Evolutionary conservation across 495 filamentous ascomycete genomes (phyloP), one percentile per base, ranked within the genome.

Genomic region (Platismatia glauca): DNA sequence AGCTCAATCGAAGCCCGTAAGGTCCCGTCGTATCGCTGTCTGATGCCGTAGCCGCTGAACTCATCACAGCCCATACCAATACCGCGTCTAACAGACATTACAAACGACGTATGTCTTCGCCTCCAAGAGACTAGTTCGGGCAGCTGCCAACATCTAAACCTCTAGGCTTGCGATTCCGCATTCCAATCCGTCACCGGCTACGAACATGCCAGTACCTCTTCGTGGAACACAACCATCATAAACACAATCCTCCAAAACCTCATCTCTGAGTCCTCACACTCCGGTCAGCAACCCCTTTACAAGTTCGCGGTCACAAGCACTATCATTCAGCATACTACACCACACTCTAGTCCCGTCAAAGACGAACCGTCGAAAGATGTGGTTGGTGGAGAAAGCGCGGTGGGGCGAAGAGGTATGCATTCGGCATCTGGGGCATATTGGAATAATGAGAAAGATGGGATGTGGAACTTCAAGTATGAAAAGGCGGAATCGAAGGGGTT

Each of bases 301-400:
- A 96, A 97, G 74, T 98, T 89, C 75, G 86, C 89, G 64, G 90
- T 96, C 73, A 96, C 95, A 81, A 95, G 89, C 80, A 97, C 91
- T 67, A 97, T 97, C 71, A 94, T 98, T 64, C 94, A 98, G 74
- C 93, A 98, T 71, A 77, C 87, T 18, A 75, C 84, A 55, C 75
- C 82, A 61, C 80, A 35, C 13, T 57, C 37, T 24, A 58, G 15
- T 33, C 27, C 50, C 6, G 15, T 33, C 15, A 33, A 20, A 33
- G 50, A 53, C 50, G 15, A 0, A n/a, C 27, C 29, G 8, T 33
- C 16, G 13, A 39, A 29, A 39, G 56, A 39, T 39, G 7, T 4
- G 18, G 37, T 11, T 13, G 53, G 58, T 15, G 58, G n/a, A n/a
- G 46, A 29, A 34, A 35, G 59, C 33, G 37, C 18, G 71, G 71